Evolutionary conservation across 148 eudicot species (phyloP), one percentile per base, ranked within the genome.

Genomic region (Persicaria maculosa): DNA sequence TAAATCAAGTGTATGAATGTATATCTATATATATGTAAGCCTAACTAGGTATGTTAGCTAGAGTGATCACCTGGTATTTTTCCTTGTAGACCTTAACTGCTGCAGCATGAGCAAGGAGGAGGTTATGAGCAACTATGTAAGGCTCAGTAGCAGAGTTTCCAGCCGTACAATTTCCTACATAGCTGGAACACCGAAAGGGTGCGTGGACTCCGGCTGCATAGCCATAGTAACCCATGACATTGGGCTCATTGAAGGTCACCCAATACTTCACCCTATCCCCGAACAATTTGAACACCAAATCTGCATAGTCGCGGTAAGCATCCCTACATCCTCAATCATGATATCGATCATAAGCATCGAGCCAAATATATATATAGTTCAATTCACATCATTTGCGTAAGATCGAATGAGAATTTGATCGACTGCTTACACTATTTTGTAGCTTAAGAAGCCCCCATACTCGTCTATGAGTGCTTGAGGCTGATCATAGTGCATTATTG

Each of bases 401-500:
- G 25, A 22, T 20, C 22, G 22, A 20, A 20, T 20, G 25, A 22
- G 25, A 22, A 22, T 31, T 36, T 11, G 44, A 45, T 9, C 3
- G 3, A 17, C 40, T 52, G 17, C 76, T 74, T 54, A 74, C 76
- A 74, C 76, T 7, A 74, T 43, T 40, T 50, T 31, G 47, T 50
- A 52, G 68, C 50, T 54, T 17, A 74, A 17, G 47, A 74, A 43
- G 0, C 76, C 76, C 4, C 46, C 9, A 15, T 74, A 74, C 9
- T 74, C 76, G 19, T 74, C 76, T 44, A 50, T 45, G 31, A 74
- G 76, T 44, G 76, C 52, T 22, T 74, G 58, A 50, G 76, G 76
- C 10, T 31, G 14, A 57, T 74, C 76, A 9, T 54, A 74, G 50
- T 74, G 76, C 17, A 58, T 43, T 58, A 74, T 25, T 43, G 76